Percentiles rank a stretch among this genome's conserved stretches.
Conservation (phyloP, 129 eudicot species). For the Solidago caesia region DNA sequence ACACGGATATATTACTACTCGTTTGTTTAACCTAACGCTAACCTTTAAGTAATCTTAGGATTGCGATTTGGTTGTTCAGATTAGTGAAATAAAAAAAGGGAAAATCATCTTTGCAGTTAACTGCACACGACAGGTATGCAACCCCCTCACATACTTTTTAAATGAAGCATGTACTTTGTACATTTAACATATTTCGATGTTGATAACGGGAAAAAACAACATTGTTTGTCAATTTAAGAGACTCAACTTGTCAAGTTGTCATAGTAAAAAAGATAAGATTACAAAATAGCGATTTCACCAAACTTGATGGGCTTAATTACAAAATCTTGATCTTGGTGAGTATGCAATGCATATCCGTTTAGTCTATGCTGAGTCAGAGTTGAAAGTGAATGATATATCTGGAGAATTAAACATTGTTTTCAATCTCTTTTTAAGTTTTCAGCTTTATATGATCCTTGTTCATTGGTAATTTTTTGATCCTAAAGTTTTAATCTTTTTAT, state of each 20-base stretch:
- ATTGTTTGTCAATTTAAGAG: too few species aligned
- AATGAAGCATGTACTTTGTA: too few species aligned
- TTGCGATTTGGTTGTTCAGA: too few species aligned
- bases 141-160: too few species aligned
- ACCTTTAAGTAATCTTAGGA: too few species aligned
- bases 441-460: slow-evolving; percentile 30
- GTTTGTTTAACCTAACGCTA: too few species aligned
- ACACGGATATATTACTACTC: too few species aligned
- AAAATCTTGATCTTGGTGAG: slow-evolving; percentile 23
- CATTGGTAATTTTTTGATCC: slow-evolving; percentile 13
- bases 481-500: background rate
- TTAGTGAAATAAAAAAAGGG: too few species aligned
- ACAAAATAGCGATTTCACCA: background rate
- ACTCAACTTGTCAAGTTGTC: background rate
- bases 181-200: too few species aligned
- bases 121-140: too few species aligned
- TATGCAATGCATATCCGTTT: slow-evolving; percentile 31
- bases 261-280: slow-evolving; percentile 1
- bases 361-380: slow-evolving; percentile 40
- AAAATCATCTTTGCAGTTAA: too few species aligned
- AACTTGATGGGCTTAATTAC: slow-evolving; percentile 6
- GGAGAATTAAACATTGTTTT: slow-evolving; percentile 16
- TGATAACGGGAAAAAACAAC: too few species aligned
- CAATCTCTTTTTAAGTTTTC: slow-evolving; percentile 18
- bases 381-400: slow-evolving; percentile 27